A percentile compares a stretch with the other conserved stretches of the same genome.
phyloP scores from a whole-genome alignment of 495 filamentous ascomycete genomes.

The Tuber calosporum region DNA sequence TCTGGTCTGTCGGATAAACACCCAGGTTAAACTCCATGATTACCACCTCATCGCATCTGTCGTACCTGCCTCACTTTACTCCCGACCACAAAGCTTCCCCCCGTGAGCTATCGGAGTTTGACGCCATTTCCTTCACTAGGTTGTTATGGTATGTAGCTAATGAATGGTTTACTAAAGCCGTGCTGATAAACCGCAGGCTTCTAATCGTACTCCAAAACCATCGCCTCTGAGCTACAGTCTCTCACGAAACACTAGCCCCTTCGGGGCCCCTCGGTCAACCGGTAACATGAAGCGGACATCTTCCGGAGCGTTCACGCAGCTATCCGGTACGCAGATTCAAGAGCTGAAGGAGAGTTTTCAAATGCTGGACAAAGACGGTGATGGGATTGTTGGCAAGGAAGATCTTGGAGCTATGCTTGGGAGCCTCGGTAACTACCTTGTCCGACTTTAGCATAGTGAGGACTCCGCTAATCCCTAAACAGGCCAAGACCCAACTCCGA shows the following conservation, averaged over 20 bases:
- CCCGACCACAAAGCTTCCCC: background rate
- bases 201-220: conserved; percentile 37
- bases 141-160: background rate
- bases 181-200: conserved; percentile 20
- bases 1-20: background rate
- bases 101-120: background rate
- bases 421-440: conserved; percentile 36
- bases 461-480: conserved; percentile 44
- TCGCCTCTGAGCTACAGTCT: conserved; percentile 36
- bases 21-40: background rate
- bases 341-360: conserved; percentile 41
- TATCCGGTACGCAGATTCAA: conserved; percentile 37
- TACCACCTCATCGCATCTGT: background rate
- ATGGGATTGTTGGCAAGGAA: conserved; percentile 33
- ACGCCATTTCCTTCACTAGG: background rate
- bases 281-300: conserved; percentile 26
- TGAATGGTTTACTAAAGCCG: background rate
- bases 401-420: conserved; percentile 39
- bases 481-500: conserved; percentile 32
- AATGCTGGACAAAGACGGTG: conserved; percentile 41
- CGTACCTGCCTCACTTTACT: background rate
- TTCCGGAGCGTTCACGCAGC: conserved; percentile 38
- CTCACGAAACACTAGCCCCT: conserved; percentile 16
- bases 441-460: background rate
- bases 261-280: conserved; percentile 16